phyloP scores from a whole-genome alignment of 1,284 basidiomycete species.

The Malassezia pachydermatis region DNA sequence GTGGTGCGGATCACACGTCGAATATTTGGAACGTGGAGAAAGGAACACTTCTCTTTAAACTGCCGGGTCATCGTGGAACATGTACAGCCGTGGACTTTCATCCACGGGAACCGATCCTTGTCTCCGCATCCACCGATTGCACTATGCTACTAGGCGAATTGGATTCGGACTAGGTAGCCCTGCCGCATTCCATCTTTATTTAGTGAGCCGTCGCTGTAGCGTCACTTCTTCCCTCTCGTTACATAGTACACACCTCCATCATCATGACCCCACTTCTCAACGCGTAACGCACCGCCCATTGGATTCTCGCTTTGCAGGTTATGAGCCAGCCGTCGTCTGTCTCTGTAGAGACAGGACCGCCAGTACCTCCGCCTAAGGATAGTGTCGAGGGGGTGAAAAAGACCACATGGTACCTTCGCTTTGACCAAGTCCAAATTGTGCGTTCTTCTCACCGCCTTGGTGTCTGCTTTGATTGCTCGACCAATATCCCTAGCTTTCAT shows the following conservation, averaged over 20 bases:
- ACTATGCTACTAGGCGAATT: slow-evolving; percentile 40
- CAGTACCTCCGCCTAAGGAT: not conserved
- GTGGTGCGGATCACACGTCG: slow-evolving; percentile 40
- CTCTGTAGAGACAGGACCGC: too few species aligned
- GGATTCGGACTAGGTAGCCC: slow-evolving; percentile 24
- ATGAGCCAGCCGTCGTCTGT: too few species aligned
- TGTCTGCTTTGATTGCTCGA: slow-evolving; percentile 18
- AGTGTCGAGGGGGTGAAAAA: too few species aligned
- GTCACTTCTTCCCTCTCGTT: too few species aligned
- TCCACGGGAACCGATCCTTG: slow-evolving; percentile 43
- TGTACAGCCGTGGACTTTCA: slow-evolving; percentile 45
- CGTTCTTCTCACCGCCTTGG: slow-evolving; percentile 1
- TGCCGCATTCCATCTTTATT: too few species aligned
- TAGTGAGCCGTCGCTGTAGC: too few species aligned
- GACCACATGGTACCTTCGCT: slow-evolving; percentile 1
- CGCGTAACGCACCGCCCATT: too few species aligned
- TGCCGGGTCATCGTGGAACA: slow-evolving; percentile 46
- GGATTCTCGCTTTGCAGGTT: too few species aligned
- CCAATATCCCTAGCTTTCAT: slow-evolving; percentile 38
- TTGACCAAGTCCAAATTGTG: slow-evolving; percentile 1
- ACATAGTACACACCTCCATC: too few species aligned
- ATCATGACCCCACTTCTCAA: too few species aligned
- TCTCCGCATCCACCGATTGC: slow-evolving; percentile 36
- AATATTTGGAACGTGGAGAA: slow-evolving; percentile 35
- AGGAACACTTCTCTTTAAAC: slow-evolving; percentile 8